A percentile compares a stretch with the other conserved stretches of the same genome.
These are phyloP conservation scores for Alternaria angustiovoidea DNA, from an alignment of 2,329 filamentous ascomycete species.

Conservation along the genomic window DNA sequence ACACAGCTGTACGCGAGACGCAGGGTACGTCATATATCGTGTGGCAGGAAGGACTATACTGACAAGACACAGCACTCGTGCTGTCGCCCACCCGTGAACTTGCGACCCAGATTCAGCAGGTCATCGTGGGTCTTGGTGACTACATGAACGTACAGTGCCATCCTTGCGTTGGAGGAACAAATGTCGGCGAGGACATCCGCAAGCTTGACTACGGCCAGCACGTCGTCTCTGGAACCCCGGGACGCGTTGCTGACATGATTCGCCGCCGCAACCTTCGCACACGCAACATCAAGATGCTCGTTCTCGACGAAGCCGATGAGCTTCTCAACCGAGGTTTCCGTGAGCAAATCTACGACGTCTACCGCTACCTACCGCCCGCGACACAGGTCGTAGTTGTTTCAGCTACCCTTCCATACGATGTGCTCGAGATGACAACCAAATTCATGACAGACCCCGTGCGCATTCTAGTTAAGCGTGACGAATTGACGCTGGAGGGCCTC, in stretches of 20 bases:
- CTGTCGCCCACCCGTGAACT: slow-evolving; percentile 96
- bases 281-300: slow-evolving; percentile 79
- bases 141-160: slow-evolving; percentile 99
- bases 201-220: slow-evolving; percentile 98
- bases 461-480: slow-evolving; percentile 97
- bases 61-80: slow-evolving; percentile 71
- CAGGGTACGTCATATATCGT: slow-evolving; percentile 62
- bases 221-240: slow-evolving; percentile 96
- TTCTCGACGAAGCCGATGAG: slow-evolving; percentile 79
- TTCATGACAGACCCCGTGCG: slow-evolving; percentile 99
- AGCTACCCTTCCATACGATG: slow-evolving; percentile 95
- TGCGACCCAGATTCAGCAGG: slow-evolving; percentile 97
- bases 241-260: slow-evolving; percentile 89
- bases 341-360: slow-evolving; percentile 99
- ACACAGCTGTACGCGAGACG: slow-evolving; percentile 89
- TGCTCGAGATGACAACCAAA: slow-evolving; percentile 98
- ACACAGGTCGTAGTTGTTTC: slow-evolving; percentile 99
- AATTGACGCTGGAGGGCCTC: slow-evolving; percentile 93
- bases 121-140: slow-evolving; percentile 99
- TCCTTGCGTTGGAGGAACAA: slow-evolving; percentile 97
- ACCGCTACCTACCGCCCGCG: slow-evolving; percentile 92
- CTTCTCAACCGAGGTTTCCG: slow-evolving; percentile 92
- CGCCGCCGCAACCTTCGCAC: slow-evolving; percentile 76
- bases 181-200: slow-evolving; percentile 96
- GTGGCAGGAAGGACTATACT: slow-evolving; percentile 11